Evolutionary conservation across 75 land plant species (phyloP), one percentile per base, ranked within the genome.

Genomic region (Pinus tabuliformis): DNA sequence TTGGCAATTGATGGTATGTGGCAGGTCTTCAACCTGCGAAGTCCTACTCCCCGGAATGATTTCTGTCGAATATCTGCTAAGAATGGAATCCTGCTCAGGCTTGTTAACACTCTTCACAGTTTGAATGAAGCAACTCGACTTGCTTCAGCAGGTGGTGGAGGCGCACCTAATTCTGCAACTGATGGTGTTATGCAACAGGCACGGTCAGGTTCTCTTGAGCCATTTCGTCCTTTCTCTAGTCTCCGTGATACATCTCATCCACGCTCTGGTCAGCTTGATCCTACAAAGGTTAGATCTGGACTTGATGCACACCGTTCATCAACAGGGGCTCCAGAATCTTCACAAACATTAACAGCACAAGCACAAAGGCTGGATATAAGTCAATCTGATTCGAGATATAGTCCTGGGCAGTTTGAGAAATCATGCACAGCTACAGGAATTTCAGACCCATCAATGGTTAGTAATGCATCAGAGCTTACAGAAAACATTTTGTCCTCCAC

Each of bases 1-100:
- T 85, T 93, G 73, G 96, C 96, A 56, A 95, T 97, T 78, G 99
- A 97, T 86, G 90, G 94, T 71, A 97, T 97, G 92, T 97, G 99
- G 99, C 95, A 95, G 84, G 91, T 97, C 57, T 95, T 97, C 74
- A 94, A 91, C 72, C 91, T 97, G 39, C 93, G 88, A 39, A 80
- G 90, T 24, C 77, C 96, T 57, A 95, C 98, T 17, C 89, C 91
- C 2, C 86, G 92, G 76, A 95, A 93, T 83, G 99, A 95, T 70
- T 97, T 97, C 70, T 97, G 98, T 70, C 88, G 94, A 17, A 91
- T 97, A 30, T 92, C 93, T 80, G 94, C 99, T 62, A 97, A 93
- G 78, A 95, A 92, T 86, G 99, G 98, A 17, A 94, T 95, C 60
- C 83, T 97, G 65, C 70, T 87, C 58, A 84, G 98, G 77, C 94